Evolutionary conservation across 345 rosid species (phyloP), one percentile per base, ranked within the genome.

Genomic region (Populus nigra): DNA sequence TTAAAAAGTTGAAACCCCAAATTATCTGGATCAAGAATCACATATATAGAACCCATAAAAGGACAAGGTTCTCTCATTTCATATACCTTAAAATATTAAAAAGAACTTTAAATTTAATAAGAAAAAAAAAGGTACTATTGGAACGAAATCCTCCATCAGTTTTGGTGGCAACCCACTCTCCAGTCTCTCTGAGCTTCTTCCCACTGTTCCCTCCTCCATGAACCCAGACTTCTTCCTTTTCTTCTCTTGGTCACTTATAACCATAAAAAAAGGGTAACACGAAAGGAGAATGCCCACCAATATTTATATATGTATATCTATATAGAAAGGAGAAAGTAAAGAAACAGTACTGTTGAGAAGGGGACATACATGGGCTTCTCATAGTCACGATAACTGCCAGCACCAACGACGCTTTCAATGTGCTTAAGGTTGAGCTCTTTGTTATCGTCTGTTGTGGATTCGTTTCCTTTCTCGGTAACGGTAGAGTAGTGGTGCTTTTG

Each of bases 401-500:
- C 90, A 36, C 98, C 97, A 41, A 93, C 83, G n/a, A 91, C 98
- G 11, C 89, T 87, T 79, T 95, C 98, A 22, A 95, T 82, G 76
- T 85, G 87, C 81, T 87, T 77, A 65, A 91, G 70, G 5, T 87
- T 76, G 33, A 88, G 87, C 73, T 88, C 80, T 50, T 74, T 74
- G 86, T 7, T 65, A 68, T 49, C 78, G 65, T 25, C 31, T 74
- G 69, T 31, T 31, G 39, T 31, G 72, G 9, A 38, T 47, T 5
- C 41, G 36, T 25, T 29, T 15, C n/a, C 18, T 35, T 80, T 36
- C 63, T 71, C 8, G 71, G 71, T 27, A 18, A 47, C 8, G 70
- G 59, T 8, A 20, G 59, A 20, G 59, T 53, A 7, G 59, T 20
- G 59, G 59, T 53, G 59, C 23, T 23, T 65, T 41, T 47, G 62